Percentiles rank a stretch among this genome's conserved stretches.
Conservation (phyloP, 345 rosid genomes). For the Hibiscus mutabilis region DNA sequence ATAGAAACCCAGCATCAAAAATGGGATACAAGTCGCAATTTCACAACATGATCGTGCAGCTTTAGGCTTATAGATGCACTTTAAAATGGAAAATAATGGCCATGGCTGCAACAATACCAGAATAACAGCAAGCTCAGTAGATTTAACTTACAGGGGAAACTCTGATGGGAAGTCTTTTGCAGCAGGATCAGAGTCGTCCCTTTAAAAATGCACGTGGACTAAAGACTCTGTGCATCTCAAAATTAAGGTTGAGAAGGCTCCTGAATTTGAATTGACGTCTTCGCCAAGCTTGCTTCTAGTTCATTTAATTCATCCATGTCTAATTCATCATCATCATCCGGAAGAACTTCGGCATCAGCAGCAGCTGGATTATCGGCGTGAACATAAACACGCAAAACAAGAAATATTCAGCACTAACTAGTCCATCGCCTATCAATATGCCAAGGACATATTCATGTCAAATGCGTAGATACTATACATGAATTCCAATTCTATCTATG, state of each 20-base stretch:
- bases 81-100: not conserved
- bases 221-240: not conserved
- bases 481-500: not conserved
- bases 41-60: no score
- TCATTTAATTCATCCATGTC: slow-evolving; percentile 27
- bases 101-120: not conserved
- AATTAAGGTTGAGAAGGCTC: not conserved
- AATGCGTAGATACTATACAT: no score
- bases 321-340: slow-evolving; percentile 15
- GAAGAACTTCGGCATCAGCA: no score
- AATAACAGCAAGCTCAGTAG: not conserved
- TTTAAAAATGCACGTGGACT: not conserved
- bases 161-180: not conserved
- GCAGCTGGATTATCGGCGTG: slow-evolving; percentile 6
- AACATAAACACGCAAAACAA: not conserved
- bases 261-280: slow-evolving; percentile 21
- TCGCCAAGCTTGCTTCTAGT: slow-evolving; percentile 31
- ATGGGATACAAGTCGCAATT: no score
- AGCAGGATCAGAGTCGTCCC: slow-evolving; percentile 1
- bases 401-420: not conserved
- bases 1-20: no score
- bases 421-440: not conserved
- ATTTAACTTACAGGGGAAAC: not conserved
- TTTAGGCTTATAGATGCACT: not conserved
- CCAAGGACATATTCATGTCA: not conserved